Evolutionary conservation across 2,329 filamentous ascomycete species (phyloP).

Genomic region (Neofusicoccum parvum): DNA sequence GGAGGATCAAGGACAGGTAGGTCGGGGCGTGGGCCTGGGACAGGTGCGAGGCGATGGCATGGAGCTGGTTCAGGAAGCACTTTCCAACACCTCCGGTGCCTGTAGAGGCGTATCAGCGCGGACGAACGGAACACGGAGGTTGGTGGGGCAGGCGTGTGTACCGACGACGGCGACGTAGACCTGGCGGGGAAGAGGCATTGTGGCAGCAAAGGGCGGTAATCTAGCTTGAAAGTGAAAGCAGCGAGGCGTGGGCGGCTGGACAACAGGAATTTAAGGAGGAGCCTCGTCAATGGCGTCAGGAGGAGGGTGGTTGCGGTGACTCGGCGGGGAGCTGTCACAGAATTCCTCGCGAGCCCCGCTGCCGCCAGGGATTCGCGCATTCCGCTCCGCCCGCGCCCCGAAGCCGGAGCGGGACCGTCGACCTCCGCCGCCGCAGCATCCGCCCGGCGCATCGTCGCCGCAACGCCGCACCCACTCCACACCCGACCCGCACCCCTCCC

Average conservation of each 20-base stretch:
- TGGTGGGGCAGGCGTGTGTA: slow-evolving; percentile 25
- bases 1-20: slow-evolving; percentile 77
- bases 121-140: neutral
- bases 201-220: slow-evolving; percentile 21
- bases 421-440: neutral
- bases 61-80: slow-evolving; percentile 82
- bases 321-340: slow-evolving; percentile 6
- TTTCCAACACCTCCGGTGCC: slow-evolving; percentile 93
- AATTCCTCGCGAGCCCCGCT: slow-evolving; percentile 17
- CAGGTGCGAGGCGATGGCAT: slow-evolving; percentile 64
- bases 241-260: neutral
- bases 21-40: slow-evolving; percentile 55
- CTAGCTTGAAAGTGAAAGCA: neutral
- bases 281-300: slow-evolving; percentile 17
- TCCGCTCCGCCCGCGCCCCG: neutral
- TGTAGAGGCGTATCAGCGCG: slow-evolving; percentile 39
- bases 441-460: neutral
- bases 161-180: slow-evolving; percentile 53
- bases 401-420: neutral
- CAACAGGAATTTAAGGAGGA: neutral
- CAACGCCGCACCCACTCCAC: neutral
- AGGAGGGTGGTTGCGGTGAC: slow-evolving; percentile 10
- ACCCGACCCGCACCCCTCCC: neutral
- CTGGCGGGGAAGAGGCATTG: slow-evolving; percentile 46
- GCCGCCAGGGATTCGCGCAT: neutral